A percentile compares a stretch with the other conserved stretches of the same genome.
Evolutionary conservation across 1,139 yeast species (phyloP).

Genomic region (Waltiozyma sp.): DNA sequence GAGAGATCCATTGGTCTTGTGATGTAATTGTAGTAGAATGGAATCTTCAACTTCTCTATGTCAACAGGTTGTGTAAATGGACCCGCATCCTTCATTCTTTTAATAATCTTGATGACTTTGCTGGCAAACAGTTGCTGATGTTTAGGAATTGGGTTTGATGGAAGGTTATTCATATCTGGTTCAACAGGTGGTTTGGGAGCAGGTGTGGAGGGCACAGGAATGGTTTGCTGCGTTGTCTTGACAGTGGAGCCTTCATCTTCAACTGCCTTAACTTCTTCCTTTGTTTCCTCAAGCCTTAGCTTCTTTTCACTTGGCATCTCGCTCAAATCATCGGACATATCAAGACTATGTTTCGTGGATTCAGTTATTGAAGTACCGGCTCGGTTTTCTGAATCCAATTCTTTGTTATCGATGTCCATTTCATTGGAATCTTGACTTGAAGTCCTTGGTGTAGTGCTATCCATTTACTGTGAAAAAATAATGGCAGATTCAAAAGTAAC

Average conservation of each 20-base stretch:
- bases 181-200: constrained; percentile 66
- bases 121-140: constrained; percentile 62
- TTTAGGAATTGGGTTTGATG: constrained; percentile 64
- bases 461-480: not conserved
- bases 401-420: not conserved
- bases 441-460: not conserved
- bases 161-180: constrained; percentile 62
- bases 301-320: not conserved
- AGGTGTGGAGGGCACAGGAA: constrained; percentile 29
- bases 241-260: not conserved
- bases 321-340: not conserved
- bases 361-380: not conserved
- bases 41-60: constrained; percentile 76
- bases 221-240: constrained; percentile 2
- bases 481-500: not conserved
- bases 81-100: constrained; percentile 81
- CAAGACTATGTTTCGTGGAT: not conserved
- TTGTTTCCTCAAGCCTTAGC: not conserved
- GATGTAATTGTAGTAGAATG: constrained; percentile 77
- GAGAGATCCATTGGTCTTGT: constrained; percentile 88
- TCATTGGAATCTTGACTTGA: not conserved
- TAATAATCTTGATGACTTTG: constrained; percentile 68
- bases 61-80: constrained; percentile 92
- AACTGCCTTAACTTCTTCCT: not conserved
- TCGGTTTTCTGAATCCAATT: not conserved